Evolutionary conservation across 805 yeast genomes (phyloP), one percentile per base, ranked within the genome.

Genomic region (Tetrapisispora namnaoensis): DNA sequence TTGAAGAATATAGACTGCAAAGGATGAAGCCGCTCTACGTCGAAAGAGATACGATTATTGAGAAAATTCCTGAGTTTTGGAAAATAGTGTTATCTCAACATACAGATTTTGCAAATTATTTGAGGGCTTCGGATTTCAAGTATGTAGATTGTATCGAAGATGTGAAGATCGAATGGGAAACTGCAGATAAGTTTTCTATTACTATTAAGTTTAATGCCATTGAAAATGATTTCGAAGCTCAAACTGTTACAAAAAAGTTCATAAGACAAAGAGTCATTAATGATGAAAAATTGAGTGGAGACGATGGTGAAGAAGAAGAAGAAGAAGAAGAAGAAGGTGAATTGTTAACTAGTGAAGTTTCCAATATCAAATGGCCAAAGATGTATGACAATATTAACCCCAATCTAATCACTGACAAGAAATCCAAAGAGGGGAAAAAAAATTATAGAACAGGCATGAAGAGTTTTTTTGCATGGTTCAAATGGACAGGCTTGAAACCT

Each of bases 381-480:
- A 81, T 76, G 39, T 74, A 82, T 54, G 71, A 69, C n/a, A 49
- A 59, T 0, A 77, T 80, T 27, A 77, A 82, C 53, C 87, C 95
- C 1, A 57, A 62, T 2, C 56, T 65, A 42, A 74, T 83, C 41
- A 71, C 72, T 45, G 66, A 70, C 39, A 69, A 71, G 37, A 70
- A 72, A 30, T 68, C 79, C 41, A 53, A 64, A 20, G 77, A 74
- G 20, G 81, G 79, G 40, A 82, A 82, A 63, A 79, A 75, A 56
- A 70, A 71, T 49, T 83, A 83, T 59, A 68, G 90, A 50, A 60
- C 72, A 18, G 90, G 90, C 4, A 83, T 83, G 88, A 82, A 82
- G 59, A 80, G 91, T 14, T 83, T 91, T 59, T 90, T 91, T 65
- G 83, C 88, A 6, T 90, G 90, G 82, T 90, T 89, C 61, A 70